These are phyloP conservation scores for Silybum marianum DNA, from an alignment of 129 eudicot genomes.

Conservation along the genomic window DNA sequence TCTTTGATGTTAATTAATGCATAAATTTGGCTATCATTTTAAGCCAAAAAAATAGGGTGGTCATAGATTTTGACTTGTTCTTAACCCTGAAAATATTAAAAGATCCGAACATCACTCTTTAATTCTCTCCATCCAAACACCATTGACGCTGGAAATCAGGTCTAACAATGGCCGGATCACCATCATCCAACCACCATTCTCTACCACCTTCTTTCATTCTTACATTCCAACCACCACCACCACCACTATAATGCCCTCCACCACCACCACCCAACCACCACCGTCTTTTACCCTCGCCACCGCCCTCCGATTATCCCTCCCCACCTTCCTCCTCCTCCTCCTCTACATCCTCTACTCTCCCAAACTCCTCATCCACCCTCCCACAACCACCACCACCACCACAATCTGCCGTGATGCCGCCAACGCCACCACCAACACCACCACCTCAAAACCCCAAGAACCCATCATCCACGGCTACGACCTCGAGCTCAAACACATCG, in stretches of 20 bases:
- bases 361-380: slow-evolving; percentile 30
- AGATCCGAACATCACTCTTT: not conserved
- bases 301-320: slow-evolving; percentile 39
- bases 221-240: slow-evolving; percentile 17
- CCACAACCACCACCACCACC: slow-evolving; percentile 12
- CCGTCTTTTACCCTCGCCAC: slow-evolving; percentile 20
- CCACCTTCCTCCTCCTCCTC: slow-evolving; percentile 35
- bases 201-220: slow-evolving; percentile 14
- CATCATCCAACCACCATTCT: slow-evolving; percentile 18
- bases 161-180: not conserved
- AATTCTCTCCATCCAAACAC: not conserved
- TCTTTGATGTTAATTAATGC: not conserved
- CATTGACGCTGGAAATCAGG: not conserved
- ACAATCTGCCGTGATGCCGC: slow-evolving; percentile 9
- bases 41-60: not conserved
- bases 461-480: slow-evolving; percentile 12
- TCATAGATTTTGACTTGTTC: not conserved
- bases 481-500: slow-evolving; percentile 59
- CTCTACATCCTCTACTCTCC: slow-evolving; percentile 56
- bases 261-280: slow-evolving; percentile 34
- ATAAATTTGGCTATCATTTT: not conserved
- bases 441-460: not conserved
- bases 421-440: not conserved
- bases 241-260: slow-evolving; percentile 38
- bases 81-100: not conserved